Evolutionary conservation across 2,329 filamentous ascomycete genomes (phyloP).

Genomic region (Coniochaeta pulveracea): DNA sequence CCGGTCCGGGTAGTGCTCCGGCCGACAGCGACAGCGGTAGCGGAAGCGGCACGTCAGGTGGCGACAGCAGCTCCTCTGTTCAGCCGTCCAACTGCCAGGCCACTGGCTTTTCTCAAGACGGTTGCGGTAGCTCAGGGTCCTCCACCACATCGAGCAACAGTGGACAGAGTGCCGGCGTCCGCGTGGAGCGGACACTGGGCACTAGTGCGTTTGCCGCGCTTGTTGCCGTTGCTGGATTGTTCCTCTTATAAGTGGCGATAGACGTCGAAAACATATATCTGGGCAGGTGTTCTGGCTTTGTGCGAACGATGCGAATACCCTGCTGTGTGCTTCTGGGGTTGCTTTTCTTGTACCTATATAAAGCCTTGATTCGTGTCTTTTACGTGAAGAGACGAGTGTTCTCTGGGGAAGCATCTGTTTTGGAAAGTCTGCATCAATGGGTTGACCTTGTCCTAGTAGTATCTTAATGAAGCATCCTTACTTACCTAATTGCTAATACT

Average conservation of each 20-base stretch:
- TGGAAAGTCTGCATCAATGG: no score
- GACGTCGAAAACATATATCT: no score
- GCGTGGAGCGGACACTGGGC: constrained; percentile 17
- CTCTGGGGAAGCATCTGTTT: no score
- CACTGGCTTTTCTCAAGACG: constrained; percentile 29
- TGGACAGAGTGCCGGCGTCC: constrained; percentile 14
- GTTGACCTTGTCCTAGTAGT: no score
- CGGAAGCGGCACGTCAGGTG: constrained; percentile 8
- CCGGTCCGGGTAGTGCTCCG: constrained; percentile 10
- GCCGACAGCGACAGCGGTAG: constrained; percentile 10
- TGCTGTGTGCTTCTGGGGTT: no score
- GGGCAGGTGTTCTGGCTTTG: no score
- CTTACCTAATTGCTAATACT: no score
- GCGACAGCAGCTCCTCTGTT: constrained; percentile 10
- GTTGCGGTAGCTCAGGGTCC: constrained; percentile 16
- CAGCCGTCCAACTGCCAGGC: constrained; percentile 21
- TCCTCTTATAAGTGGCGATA: constrained; percentile 19
- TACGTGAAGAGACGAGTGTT: no score
- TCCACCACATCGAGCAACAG: constrained; percentile 17
- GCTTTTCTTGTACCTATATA: no score
- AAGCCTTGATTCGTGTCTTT: no score
- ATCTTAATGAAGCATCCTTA: no score
- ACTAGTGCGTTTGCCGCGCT: constrained; percentile 25
- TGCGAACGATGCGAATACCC: no score
- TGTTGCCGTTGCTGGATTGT: constrained; percentile 20